Evolutionary conservation across 345 rosid species (phyloP), one percentile per base, ranked within the genome.

Genomic region (Euphorbia lathyris): DNA sequence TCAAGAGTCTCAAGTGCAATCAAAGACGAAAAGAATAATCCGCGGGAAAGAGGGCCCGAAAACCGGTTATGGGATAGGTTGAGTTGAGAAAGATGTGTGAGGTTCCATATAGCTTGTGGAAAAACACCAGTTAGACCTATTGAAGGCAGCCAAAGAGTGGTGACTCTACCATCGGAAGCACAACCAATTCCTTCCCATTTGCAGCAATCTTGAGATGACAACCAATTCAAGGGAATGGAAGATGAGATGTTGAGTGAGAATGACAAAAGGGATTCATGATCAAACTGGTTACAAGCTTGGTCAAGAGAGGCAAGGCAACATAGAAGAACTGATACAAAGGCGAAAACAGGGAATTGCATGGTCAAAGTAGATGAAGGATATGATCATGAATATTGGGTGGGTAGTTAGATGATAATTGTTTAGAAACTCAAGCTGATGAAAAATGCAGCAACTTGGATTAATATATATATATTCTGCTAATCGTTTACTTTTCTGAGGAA

Each of bases 161-260:
- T 71, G 45, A 93, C 88, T 12, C 88, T 72, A 9, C 77, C 87
- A 48, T 73, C 65, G 7, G 74, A 32, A 67, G 80, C 87, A 58
- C 97, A 91, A 4, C 1, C 10, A 27, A 93, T 78, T 19, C 97
- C 98, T 71, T 89, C 97, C 97, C 97, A 93, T 32, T 26, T 19
- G 58, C 79, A 76, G 69, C 98, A 93, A 72, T 96, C 43, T 40
- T 40, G 88, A 59, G 79, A 84, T 65, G 61, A 59, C 4, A 79
- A 10, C 63, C 87, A 82, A 87, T 88, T 88, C 71, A 85, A 67
- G 69, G 88, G 78, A 11, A 77, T 42, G 27, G 85, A 66, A 6
- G 36, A 65, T 48, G 88, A 80, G 56, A 83, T 58, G 76, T 80
- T 72, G 71, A 63, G 42, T 36, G 58, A 78, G 78, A 93, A 89